Evolutionary conservation across 1,284 basidiomycete genomes (phyloP), one percentile per base, ranked within the genome.

Genomic region (Sanghuangporus weigelae): DNA sequence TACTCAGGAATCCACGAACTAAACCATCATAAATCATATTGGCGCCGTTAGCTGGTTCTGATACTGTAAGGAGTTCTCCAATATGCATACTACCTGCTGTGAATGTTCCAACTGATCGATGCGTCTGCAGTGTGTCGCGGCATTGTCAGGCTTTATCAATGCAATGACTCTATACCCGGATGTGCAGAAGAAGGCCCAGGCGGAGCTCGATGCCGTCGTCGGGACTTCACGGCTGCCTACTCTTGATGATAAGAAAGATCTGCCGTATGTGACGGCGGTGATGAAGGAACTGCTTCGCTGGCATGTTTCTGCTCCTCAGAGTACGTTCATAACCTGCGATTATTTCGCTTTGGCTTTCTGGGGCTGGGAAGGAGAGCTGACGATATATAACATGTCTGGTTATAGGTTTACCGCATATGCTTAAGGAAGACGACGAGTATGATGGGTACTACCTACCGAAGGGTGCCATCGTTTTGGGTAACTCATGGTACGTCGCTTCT

Each of bases 231-330:
- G 87, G 63, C 77, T 90, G 12, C 88, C 89, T 40, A 80, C 76
- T 3, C 83, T 86, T 67, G 73, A 74, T 50, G 89, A 90, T 72
- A 79, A 86, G 8, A 75, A 79, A n/a, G 71, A 77, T 8, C 74
- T 90, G 36, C 86, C 87, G 3, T 89, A 87, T 68, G 68, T 86
- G 53, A 78, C 85, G 61, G 86, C 86, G 0, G 72, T 89, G 5
- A 73, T 79, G 1, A 84, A 84, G 67, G 88, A 90, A 72, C 79
- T 86, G 3, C 72, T 88, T 58, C 79, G 87, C 5, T 90, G 86
- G 87, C 77, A 84, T 65, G 71, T 75, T 5, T 82, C 51, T 48
- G 44, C 26, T 54, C 42, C 57, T 19, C 36, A 44, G 38, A 49
- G 53, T 56, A 54, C 10, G 53, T 54, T 31, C 38, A 1, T 46